Conservation (phyloP, 176 grass and related monocot genomes). For the Melocanna baccifera region DNA sequence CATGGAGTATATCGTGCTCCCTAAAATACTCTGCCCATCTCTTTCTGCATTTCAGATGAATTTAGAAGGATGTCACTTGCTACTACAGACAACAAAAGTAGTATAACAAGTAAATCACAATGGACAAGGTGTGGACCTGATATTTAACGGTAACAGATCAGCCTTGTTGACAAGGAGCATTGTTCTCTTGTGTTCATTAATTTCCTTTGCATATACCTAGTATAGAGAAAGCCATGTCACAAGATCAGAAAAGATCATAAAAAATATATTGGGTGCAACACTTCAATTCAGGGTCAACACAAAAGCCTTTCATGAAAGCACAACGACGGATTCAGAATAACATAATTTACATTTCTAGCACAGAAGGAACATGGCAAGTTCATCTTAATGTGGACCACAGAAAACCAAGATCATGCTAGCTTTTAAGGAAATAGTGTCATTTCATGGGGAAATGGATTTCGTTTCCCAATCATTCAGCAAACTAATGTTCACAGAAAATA, state of each 20-base stretch:
- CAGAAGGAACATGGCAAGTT: neutral
- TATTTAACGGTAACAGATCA: conserved; percentile 73
- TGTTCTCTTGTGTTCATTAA: conserved; percentile 83
- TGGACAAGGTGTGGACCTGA: conserved; percentile 45
- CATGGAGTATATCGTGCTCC: conserved; percentile 61
- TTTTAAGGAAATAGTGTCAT: neutral
- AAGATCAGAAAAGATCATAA: neutral
- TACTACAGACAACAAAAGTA: neutral
- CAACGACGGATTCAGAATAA: neutral
- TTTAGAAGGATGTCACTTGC: neutral
- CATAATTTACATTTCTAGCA: neutral
- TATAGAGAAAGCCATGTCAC: conserved; percentile 27
- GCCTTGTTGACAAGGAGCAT: conserved; percentile 97
- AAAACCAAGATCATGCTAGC: neutral
- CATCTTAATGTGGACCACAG: neutral
- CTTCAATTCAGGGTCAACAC: neutral
- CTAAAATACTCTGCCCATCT: conserved; percentile 84
- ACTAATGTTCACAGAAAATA: neutral
- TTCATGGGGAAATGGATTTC: neutral
- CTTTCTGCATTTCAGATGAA: conserved; percentile 50
- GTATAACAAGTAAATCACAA: conserved; percentile 4
- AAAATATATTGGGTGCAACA: neutral
- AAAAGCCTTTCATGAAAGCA: neutral
- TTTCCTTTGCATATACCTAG: conserved; percentile 73
- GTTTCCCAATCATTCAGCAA: neutral